Percentiles rank a stretch among this genome's conserved stretches.
Evolutionary conservation across 177 flowering plant genomes (phyloP).

Genomic region (Telopea speciosissima): DNA sequence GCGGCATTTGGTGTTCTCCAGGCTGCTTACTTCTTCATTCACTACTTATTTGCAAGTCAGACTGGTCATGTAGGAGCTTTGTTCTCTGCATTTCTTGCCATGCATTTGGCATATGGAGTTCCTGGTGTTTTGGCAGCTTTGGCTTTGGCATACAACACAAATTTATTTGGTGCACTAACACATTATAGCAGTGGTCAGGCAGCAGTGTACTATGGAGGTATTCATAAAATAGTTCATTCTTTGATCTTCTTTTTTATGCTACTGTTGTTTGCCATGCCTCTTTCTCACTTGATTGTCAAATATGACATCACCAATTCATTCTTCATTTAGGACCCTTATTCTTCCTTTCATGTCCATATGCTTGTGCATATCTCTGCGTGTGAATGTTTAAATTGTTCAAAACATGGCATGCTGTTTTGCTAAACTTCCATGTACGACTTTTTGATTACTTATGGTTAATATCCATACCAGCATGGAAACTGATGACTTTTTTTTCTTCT

Average conservation of each 20-base stretch:
- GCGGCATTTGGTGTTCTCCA: constrained; percentile 78
- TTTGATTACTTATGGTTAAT: background rate
- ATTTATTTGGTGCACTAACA: constrained; percentile 84
- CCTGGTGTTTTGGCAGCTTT: constrained; percentile 70
- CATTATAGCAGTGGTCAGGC: constrained; percentile 99
- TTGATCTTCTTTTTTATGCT: background rate
- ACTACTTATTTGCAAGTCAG: constrained; percentile 91
- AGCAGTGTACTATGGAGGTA: constrained; percentile 96
- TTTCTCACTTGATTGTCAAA: background rate
- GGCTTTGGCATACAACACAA: constrained; percentile 77
- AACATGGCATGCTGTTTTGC: background rate
- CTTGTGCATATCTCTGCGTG: background rate
- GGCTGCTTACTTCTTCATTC: constrained; percentile 72
- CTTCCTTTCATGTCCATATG: no score
- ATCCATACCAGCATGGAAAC: background rate
- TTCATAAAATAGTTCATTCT: constrained; percentile 3
- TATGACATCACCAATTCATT: background rate
- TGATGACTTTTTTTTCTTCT: constrained; percentile 11
- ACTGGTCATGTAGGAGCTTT: constrained; percentile 95
- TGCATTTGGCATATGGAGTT: constrained; percentile 78
- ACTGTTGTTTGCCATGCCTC: background rate
- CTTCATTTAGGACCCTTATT: no score
- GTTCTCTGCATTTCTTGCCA: constrained; percentile 86
- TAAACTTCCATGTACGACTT: background rate
- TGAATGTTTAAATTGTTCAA: background rate